Evolutionary conservation across 108 stramenopile genomes (phyloP).

Genomic region (Conticribra weissflogii): DNA sequence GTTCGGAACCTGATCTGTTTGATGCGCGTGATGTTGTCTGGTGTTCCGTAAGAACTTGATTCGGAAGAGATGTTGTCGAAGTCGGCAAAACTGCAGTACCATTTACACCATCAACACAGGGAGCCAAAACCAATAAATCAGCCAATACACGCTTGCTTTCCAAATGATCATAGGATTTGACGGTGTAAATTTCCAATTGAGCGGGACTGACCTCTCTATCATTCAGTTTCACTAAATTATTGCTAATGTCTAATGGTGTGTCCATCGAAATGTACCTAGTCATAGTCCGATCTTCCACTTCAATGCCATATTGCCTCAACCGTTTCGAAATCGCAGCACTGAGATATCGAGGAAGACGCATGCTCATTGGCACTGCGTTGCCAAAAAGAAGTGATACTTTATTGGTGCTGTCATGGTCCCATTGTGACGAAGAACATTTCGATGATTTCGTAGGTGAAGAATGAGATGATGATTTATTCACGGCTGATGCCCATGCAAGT

Average conservation of each 20-base stretch:
- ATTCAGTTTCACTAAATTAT: background rate
- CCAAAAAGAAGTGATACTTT: conserved; percentile 71
- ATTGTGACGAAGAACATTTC: background rate
- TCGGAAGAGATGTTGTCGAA: conserved; percentile 11
- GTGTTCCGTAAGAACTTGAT: too few species aligned
- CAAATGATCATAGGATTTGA: conserved; percentile 79
- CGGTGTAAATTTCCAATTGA: conserved; percentile 70
- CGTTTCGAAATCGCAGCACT: conserved; percentile 72
- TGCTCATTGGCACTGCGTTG: conserved; percentile 55
- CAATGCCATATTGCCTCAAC: conserved; percentile 59
- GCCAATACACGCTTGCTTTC: conserved; percentile 55
- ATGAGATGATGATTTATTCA: conserved; percentile 1
- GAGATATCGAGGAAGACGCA: conserved; percentile 72
- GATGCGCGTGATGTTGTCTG: too few species aligned
- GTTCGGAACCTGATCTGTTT: too few species aligned
- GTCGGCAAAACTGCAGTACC: conserved; percentile 74
- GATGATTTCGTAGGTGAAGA: background rate
- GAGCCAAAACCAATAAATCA: conserved; percentile 75
- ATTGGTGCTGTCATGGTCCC: conserved; percentile 18
- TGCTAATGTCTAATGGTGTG: background rate
- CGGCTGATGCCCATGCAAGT: conserved; percentile 29
- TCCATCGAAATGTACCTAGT: conserved; percentile 73
- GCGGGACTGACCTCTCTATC: conserved; percentile 1
- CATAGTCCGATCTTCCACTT: conserved; percentile 74
- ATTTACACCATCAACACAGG: conserved; percentile 64